Percentiles rank a stretch among this genome's conserved stretches.
These are phyloP conservation scores for Blechomonas ayalai DNA, from an alignment of 208 protist genomes.

Conservation along the genomic window DNA sequence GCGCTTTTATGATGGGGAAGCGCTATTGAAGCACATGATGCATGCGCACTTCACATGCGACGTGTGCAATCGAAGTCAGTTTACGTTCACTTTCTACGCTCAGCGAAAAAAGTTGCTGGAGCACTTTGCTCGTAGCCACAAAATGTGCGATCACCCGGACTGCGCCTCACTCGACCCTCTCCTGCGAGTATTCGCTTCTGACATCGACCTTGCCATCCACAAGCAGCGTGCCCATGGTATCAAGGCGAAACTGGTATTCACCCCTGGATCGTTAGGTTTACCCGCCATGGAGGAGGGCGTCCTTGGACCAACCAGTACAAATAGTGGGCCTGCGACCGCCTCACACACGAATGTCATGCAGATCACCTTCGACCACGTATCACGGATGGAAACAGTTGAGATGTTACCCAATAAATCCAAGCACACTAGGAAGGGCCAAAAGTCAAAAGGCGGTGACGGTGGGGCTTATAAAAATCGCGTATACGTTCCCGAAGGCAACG, in stretches of 20 bases:
- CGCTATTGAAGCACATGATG: constrained; percentile 84
- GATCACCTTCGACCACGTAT: constrained; percentile 78
- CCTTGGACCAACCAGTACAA: too few relatives aligned
- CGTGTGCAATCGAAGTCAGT: constrained; percentile 76
- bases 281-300: constrained; percentile 1
- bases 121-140: constrained; percentile 70
- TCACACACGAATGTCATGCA: constrained; percentile 58
- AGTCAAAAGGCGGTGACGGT: constrained; percentile 3
- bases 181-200: constrained; percentile 73
- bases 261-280: constrained; percentile 5
- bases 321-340: constrained; percentile 21
- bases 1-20: constrained; percentile 78
- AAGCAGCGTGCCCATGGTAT: constrained; percentile 71
- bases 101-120: constrained; percentile 62
- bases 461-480: constrained; percentile 5
- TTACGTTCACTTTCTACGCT: constrained; percentile 78
- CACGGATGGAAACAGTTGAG: constrained; percentile 41
- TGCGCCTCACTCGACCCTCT: constrained; percentile 70
- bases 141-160: constrained; percentile 82
- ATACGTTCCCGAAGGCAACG: constrained; percentile 21
- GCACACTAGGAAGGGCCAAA: constrained; percentile 7
- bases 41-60: constrained; percentile 87
- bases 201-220: constrained; percentile 74
- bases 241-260: constrained; percentile 21
- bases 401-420: constrained; percentile 31